These are phyloP conservation scores for Citrus australasica DNA, from an alignment of 345 rosid genomes.

Conservation along the genomic window DNA sequence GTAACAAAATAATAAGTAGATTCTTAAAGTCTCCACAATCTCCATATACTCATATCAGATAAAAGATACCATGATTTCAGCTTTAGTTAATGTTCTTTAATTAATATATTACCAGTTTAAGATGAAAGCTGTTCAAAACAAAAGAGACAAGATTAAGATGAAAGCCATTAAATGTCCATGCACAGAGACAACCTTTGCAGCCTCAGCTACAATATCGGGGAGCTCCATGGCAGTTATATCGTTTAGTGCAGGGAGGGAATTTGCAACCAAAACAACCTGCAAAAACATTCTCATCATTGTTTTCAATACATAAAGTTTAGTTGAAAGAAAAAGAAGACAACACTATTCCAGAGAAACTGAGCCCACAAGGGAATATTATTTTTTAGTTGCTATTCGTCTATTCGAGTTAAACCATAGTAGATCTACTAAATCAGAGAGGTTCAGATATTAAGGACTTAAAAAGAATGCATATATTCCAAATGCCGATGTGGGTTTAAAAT, in stretches of 20 bases:
- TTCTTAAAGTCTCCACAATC: not conserved
- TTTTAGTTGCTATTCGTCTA: not conserved
- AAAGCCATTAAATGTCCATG: slow-evolving; percentile 4
- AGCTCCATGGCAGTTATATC: slow-evolving; percentile 98
- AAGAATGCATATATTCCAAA: not conserved
- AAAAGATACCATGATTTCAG: not conserved
- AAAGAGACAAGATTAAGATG: not conserved
- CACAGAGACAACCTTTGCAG: slow-evolving; percentile 73
- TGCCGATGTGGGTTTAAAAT: not conserved
- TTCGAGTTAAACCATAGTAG: not conserved
- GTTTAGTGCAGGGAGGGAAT: slow-evolving; percentile 95
- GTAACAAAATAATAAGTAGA: not conserved
- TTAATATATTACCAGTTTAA: not conserved
- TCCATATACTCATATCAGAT: not conserved
- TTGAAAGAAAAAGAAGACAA: slow-evolving; percentile 12
- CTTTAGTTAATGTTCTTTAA: not conserved
- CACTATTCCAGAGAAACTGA: not conserved
- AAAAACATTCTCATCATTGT: slow-evolving; percentile 17
- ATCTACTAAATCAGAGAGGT: not conserved
- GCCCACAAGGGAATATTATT: not conserved
- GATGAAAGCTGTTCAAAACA: not conserved
- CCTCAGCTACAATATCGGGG: slow-evolving; percentile 94
- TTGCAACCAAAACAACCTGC: slow-evolving; percentile 96
- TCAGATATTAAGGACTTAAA: not conserved
- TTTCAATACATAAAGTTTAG: not conserved